Evolutionary conservation across 176 grass and related monocot genomes (phyloP).

Genomic region (Eleusine coracana): DNA sequence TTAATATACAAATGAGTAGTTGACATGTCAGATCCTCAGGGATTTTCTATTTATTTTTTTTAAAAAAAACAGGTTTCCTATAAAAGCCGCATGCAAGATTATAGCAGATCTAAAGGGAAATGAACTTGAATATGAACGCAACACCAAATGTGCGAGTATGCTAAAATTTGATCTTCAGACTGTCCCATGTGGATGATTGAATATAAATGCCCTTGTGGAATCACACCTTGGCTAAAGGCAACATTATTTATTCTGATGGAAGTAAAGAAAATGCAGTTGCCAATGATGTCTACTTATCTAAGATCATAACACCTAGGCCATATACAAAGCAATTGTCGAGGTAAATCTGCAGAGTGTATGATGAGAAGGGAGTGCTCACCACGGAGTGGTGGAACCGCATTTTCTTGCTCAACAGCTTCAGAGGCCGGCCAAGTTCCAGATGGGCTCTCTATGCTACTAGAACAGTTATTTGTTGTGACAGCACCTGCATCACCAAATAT

Average conservation of each 20-base stretch:
- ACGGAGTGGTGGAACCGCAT: conserved; percentile 46
- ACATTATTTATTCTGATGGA: not conserved
- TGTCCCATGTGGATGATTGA: not conserved
- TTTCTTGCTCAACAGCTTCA: conserved; percentile 77
- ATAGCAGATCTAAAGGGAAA: no score
- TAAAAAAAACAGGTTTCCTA: not conserved
- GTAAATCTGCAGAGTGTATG: conserved; percentile 2
- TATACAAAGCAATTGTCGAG: conserved; percentile 9
- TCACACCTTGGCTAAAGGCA: not conserved
- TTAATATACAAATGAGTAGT: not conserved
- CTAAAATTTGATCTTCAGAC: not conserved
- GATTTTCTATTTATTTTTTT: not conserved
- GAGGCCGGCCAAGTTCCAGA: conserved; percentile 51
- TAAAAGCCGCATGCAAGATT: not conserved
- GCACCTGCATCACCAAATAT: conserved; percentile 40
- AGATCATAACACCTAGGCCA: not conserved
- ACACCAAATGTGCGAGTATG: not conserved
- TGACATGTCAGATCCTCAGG: not conserved
- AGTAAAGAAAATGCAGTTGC: conserved; percentile 9
- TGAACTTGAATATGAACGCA: not conserved
- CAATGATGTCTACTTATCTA: not conserved
- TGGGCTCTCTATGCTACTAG: conserved; percentile 71
- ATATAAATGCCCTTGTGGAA: not conserved
- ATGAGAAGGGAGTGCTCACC: conserved; percentile 49
- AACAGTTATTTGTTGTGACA: conserved; percentile 67